These are phyloP conservation scores for Penicillium salamii DNA, from an alignment of 495 filamentous ascomycete species.

Conservation along the genomic window DNA sequence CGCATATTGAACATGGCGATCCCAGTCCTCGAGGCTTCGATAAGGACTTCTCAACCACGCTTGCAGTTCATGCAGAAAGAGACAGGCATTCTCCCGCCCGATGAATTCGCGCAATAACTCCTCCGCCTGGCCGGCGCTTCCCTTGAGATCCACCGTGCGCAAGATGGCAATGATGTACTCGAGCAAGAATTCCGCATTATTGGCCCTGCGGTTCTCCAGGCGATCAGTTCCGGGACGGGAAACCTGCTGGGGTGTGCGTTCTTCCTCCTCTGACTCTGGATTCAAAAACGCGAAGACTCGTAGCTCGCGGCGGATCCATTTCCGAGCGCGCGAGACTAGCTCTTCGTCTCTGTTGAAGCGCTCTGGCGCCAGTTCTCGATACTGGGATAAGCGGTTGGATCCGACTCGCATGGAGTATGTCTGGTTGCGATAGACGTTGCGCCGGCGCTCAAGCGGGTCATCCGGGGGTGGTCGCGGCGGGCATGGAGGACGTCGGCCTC, in stretches of 20 bases:
- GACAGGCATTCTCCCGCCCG: conserved; percentile 68
- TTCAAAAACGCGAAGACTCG: conserved; percentile 80
- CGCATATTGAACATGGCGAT: conserved; percentile 74
- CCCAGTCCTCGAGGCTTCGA: conserved; percentile 68
- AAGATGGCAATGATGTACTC: conserved; percentile 88
- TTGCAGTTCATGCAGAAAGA: conserved; percentile 83
- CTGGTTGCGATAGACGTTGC: conserved; percentile 70
- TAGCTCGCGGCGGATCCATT: conserved; percentile 85
- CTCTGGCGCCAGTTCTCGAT: conserved; percentile 69
- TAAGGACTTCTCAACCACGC: conserved; percentile 82
- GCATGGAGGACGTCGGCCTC: conserved; percentile 21
- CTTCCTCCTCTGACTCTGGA: conserved; percentile 29
- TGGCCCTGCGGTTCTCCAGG: conserved; percentile 51
- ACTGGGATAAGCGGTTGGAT: conserved; percentile 75
- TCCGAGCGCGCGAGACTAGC: conserved; percentile 76
- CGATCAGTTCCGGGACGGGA: conserved; percentile 36
- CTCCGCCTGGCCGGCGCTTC: conserved; percentile 79
- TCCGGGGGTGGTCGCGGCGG: conserved; percentile 35
- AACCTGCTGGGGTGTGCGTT: conserved; percentile 11
- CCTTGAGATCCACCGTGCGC: conserved; percentile 87
- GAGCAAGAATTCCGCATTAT: conserved; percentile 85
- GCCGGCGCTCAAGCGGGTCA: conserved; percentile 63
- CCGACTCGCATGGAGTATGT: conserved; percentile 85
- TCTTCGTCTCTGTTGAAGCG: conserved; percentile 61
- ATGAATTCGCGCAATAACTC: conserved; percentile 85